A percentile compares a stretch with the other conserved stretches of the same genome.
phyloP scores from a whole-genome alignment of 768 basidiomycete species.

The Asterophora parasitica region DNA sequence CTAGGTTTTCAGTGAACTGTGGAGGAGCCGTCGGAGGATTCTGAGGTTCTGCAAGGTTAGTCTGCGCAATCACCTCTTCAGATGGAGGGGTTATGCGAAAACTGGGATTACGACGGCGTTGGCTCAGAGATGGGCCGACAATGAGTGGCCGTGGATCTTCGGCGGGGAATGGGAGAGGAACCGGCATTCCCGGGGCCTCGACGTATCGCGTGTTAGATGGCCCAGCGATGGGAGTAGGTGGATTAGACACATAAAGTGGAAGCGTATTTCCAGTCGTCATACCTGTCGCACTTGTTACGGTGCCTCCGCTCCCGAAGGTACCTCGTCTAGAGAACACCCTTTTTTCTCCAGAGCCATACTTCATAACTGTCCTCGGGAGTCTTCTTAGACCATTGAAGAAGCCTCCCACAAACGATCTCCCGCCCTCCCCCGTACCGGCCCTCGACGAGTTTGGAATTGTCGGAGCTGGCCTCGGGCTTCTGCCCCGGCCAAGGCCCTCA shows the following conservation, averaged over 20 bases:
- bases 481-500: constrained; percentile 15
- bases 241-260: constrained; percentile 34
- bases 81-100: constrained; percentile 29
- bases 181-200: constrained; percentile 29
- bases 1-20: constrained; percentile 14
- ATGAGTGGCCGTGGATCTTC: constrained; percentile 9
- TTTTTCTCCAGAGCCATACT: constrained; percentile 23
- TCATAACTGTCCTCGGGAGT: constrained; percentile 28
- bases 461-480: constrained; percentile 2
- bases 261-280: constrained; percentile 29
- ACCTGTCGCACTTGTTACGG: constrained; percentile 22
- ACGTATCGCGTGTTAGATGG: constrained; percentile 31
- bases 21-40: constrained; percentile 14
- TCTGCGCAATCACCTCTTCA: constrained; percentile 20
- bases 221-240: constrained; percentile 30
- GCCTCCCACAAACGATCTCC: constrained; percentile 31
- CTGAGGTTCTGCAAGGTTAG: constrained; percentile 22
- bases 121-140: constrained; percentile 17
- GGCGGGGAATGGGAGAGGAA: constrained; percentile 14
- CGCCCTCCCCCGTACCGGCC: constrained; percentile 4
- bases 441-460: not conserved
- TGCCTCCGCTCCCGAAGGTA: constrained; percentile 24
- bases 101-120: constrained; percentile 23
- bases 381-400: constrained; percentile 32
- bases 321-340: constrained; percentile 18